Evolutionary conservation across 23 red algal species (phyloP).

Genomic region (Gracilariopsis chorda): DNA sequence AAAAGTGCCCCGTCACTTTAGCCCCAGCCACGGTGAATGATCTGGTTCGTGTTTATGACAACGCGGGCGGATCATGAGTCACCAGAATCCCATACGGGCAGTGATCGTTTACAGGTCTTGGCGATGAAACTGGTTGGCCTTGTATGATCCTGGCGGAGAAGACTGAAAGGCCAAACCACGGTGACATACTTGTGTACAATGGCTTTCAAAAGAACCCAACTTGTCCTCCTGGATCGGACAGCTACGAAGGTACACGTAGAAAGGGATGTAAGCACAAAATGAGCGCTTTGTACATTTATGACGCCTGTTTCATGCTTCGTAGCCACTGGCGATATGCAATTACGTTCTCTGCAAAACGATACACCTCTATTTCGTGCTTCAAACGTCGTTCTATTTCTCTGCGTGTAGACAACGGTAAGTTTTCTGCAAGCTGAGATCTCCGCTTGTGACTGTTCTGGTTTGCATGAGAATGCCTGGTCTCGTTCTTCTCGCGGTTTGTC

Average conservation of each 20-base stretch:
- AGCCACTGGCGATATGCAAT: conserved; percentile 2
- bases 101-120: too few relatives aligned
- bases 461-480: background rate
- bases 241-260: too few relatives aligned
- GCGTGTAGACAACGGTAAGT: background rate
- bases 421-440: background rate
- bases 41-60: conserved; percentile 54
- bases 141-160: too few relatives aligned
- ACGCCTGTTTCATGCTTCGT: background rate
- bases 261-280: too few relatives aligned
- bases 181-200: too few relatives aligned
- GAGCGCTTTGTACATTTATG: too few relatives aligned
- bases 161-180: too few relatives aligned
- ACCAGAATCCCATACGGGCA: too few relatives aligned
- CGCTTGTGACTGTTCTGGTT: conserved; percentile 16
- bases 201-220: too few relatives aligned
- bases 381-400: conserved; percentile 23
- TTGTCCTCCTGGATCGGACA: too few relatives aligned
- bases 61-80: background rate
- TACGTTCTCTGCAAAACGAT: conserved; percentile 8
- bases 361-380: conserved; percentile 12
- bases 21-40: conserved; percentile 36
- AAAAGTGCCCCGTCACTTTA: conserved; percentile 50
- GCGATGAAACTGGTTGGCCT: too few relatives aligned
- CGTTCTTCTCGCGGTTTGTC: background rate